Percentiles rank a stretch among this genome's conserved stretches.
phyloP scores from a whole-genome alignment of 495 filamentous ascomycete genomes.

The Pyrenopolyporus hunteri region DNA sequence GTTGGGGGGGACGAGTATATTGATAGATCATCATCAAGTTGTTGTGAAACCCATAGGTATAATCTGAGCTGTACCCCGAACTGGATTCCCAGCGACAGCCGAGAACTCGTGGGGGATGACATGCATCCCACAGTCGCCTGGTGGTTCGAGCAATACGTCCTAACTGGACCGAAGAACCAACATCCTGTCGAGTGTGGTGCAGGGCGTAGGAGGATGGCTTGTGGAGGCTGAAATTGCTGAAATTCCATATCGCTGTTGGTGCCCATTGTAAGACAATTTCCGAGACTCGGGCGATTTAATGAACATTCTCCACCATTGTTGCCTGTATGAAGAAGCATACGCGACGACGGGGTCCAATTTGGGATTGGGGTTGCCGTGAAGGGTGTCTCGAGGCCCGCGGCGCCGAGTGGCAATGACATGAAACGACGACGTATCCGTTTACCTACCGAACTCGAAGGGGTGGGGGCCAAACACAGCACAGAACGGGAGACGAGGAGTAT shows the following conservation, averaged over 20 bases:
- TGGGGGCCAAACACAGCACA: constrained; percentile 18
- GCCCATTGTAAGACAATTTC: constrained; percentile 2
- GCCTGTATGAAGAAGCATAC: constrained; percentile 8
- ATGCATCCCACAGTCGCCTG: constrained; percentile 8
- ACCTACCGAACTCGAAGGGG: not conserved
- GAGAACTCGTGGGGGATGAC: constrained; percentile 25
- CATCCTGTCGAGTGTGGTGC: not conserved
- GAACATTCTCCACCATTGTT: not conserved
- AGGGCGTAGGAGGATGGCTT: constrained; percentile 8
- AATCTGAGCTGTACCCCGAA: not conserved
- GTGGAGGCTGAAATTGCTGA: constrained; percentile 21
- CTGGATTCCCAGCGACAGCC: not conserved
- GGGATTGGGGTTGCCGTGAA: not conserved
- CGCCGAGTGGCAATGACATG: constrained; percentile 22
- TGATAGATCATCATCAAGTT: constrained; percentile 11
- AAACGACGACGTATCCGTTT: constrained; percentile 14
- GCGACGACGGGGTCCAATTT: constrained; percentile 15
- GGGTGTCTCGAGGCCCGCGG: constrained; percentile 1
- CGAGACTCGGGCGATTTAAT: constrained; percentile 7
- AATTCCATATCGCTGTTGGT: constrained; percentile 10
- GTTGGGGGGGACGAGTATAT: not conserved
- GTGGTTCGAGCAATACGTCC: constrained; percentile 19
- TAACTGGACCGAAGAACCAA: constrained; percentile 8
- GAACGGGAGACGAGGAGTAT: not conserved
- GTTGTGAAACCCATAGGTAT: not conserved